Evolutionary conservation across 2,329 filamentous ascomycete genomes (phyloP), one percentile per base, ranked within the genome.

Genomic region (Onygenales sp.): DNA sequence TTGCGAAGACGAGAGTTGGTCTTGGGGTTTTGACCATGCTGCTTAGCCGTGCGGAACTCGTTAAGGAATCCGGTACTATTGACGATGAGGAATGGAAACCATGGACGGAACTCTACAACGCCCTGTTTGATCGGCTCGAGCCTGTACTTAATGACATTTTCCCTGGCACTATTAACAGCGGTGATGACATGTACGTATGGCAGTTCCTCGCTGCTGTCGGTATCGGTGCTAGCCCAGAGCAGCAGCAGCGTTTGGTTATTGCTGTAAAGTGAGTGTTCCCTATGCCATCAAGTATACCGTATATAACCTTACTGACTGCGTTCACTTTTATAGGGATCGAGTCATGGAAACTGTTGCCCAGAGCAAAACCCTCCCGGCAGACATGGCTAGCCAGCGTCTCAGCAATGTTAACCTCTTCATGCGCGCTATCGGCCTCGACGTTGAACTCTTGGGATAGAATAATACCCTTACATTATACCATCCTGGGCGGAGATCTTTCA

Each of bases 321-420:
- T 27, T 27, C 13, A 21, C 21, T 33, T 32, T 11, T 33, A 31
- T 52, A 77, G 75, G 72, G 93, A 98, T 64, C 86, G 92, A 52
- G 93, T 98, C 55, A 94, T 97, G 82, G 91, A 95, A 67, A 97
- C 93, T 0, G 89, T 98, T 9, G 77, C 81, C 33, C 82, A 95
- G 51, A 86, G 88, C 63, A 96, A 95, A 78, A 92, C 88, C 1
- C 77, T 98, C 36, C 92, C 93, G 14, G 79, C 85, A 13, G 87
- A 93, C 54, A 88, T 97, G 83, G 85, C 87, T 10, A 83, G 83
- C 56, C 84, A 88, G 66, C 85, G 92, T 55, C 77, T 95, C 54
- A 85, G 86, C 54, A 95, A 95, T 65, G 93, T 98, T 61, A 98
- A 98, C 68, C 75, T 98, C 53, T 98, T 98, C 70, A 96, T 98